Base-by-base conservation (phyloP, 2,329 filamentous ascomycete species). In the Myriosclerotinia duriaeana region DNA sequence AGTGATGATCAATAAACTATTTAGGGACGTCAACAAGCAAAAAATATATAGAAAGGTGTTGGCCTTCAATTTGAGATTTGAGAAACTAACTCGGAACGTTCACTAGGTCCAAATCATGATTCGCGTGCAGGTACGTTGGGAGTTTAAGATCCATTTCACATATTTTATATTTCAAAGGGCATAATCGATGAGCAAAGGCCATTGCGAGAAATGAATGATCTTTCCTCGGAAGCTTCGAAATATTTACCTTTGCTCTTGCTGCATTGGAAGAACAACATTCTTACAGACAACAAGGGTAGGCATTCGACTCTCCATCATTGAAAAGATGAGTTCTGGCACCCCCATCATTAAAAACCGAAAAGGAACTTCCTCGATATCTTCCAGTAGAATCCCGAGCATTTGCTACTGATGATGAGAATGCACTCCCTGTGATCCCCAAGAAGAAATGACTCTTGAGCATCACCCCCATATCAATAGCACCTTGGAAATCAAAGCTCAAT, bases 401-500 rank as follows among this genome's bases (percentile, higher is more conserved):
- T 30, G 69, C 74, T 6, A 76, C 66, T 6, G 75, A 76, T 30
- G 70, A 72, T 30, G 73, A 76, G 52, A 78, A 77, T 22, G 76
- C 77, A 69, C 76, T 77, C 26, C 76, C 76, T 48, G 72, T 75
- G 36, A 77, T 72, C 22, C 77, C 77, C 17, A 78, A 53, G 66
- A 78, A 78, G 66, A 78, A 78, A 20, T 72, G 66, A 53, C 72
- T 73, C 68, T 68, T 69, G 17, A 77, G 64, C 73, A 78, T 74
- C 42, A 78, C 58, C 30, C 73, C 77, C 70, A 77, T 68, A 71
- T 78, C 76, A 52, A 78, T 69, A 59, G 73, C 75, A 22, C 76
- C 76, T 68, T 77, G 74, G 65, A 78, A 78, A 70, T 78, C 77
- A 68, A 77, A 78, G 8, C 75, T 66, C 20, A 77, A 62, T 34